Evolutionary conservation across 768 basidiomycete genomes (phyloP), one percentile per base, ranked within the genome.

Genomic region (Termitomyces sp.): DNA sequence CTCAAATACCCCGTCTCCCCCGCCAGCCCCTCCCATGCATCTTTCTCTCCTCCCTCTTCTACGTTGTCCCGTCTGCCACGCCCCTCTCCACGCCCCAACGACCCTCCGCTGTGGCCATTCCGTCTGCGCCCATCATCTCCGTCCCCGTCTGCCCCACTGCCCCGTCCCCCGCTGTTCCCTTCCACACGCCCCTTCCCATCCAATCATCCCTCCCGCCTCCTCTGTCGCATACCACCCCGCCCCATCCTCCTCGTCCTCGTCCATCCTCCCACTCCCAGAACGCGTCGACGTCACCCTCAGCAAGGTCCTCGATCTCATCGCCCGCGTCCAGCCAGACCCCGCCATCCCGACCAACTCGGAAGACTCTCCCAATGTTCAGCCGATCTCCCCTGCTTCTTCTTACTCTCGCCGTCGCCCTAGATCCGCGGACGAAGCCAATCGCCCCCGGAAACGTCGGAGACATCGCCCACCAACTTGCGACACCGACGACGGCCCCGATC

Each of bases 41-140:
- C 30, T 53, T 64, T 67, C 65, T 47, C 61, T 62, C 50, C 66
- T 58, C 51, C 57, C 59, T 33, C 65, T 63, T 22, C 64, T 61
- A 20, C 52, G 47, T 55, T 91, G 90, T 66, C 79, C 83, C 3
- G 66, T 82, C 70, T 90, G 89, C 64, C 4, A 81, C 77, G 9
- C 72, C 80, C 57, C 77, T 66, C 68, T 94, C 77, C 78, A 34
- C 73, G 72, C 64, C 76, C 93, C 76, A 72, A 88, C 65, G 75
- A 94, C 77, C 0, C 85, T 96, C 42, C 81, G 76, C 65, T 97
- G 94, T 67, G 94, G 94, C 55, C 94, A 97, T 69, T 80, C 93
- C 22, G 62, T 95, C 61, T 97, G 93, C 65, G 70, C 83, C 0
- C 47, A 24, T n/a, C 90, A 91, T 67, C 61, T 63, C 18, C 64